Evolutionary conservation across 2,329 filamentous ascomycete species (phyloP).

Genomic region (Cyphellophora attinorum): DNA sequence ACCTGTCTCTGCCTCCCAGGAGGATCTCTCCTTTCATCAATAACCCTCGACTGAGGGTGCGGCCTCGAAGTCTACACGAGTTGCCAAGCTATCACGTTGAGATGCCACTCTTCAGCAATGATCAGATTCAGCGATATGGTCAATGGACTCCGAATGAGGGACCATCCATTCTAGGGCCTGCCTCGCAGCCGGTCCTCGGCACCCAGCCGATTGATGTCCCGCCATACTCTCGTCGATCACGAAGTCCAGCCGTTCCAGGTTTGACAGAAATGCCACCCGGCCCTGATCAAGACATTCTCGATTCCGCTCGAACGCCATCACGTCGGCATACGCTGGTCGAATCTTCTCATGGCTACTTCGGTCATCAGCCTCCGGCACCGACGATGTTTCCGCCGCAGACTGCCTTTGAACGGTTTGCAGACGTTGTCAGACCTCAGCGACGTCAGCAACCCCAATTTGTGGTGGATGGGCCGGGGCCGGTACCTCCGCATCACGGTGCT

Average conservation of each 20-base stretch:
- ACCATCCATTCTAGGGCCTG: neutral
- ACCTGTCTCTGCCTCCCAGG: constrained; percentile 5
- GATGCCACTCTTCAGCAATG: constrained; percentile 16
- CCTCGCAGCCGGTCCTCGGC: constrained; percentile 6
- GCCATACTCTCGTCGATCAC: constrained; percentile 9
- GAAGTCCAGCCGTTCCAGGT: constrained; percentile 8
- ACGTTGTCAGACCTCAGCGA: neutral
- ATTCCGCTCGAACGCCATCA: constrained; percentile 14
- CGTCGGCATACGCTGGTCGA: constrained; percentile 14
- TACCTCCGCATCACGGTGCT: neutral
- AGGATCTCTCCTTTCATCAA: constrained; percentile 6
- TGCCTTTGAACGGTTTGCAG: neutral
- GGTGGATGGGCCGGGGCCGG: neutral
- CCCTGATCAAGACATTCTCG: constrained; percentile 12
- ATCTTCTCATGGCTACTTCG: constrained; percentile 9
- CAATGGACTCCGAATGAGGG: constrained; percentile 16
- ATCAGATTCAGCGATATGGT: constrained; percentile 16
- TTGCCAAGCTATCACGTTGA: constrained; percentile 18
- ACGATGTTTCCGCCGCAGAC: neutral
- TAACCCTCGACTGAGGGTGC: constrained; percentile 9
- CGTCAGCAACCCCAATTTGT: neutral
- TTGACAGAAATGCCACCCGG: constrained; percentile 7
- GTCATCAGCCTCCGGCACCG: constrained; percentile 6
- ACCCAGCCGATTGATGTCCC: constrained; percentile 10
- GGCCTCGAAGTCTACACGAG: constrained; percentile 18